These are phyloP conservation scores for Trichoderma hamatum DNA, from an alignment of 2,329 filamentous ascomycete species.

Conservation along the genomic window DNA sequence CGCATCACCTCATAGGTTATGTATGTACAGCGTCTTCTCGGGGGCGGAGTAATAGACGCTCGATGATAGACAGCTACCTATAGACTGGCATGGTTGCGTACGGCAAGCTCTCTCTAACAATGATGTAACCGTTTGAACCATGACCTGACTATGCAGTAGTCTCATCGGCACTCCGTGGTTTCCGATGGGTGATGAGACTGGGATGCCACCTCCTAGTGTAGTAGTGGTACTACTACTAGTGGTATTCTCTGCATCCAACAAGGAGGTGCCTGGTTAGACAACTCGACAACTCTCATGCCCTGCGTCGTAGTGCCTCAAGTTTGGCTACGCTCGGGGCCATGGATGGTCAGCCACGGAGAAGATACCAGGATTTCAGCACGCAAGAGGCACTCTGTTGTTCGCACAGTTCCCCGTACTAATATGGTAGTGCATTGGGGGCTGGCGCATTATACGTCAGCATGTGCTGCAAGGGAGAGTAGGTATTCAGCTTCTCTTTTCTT, in stretches of 20 bases:
- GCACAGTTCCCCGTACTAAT: neutral
- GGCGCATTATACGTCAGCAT: neutral
- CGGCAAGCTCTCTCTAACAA: neutral
- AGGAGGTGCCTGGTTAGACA: slow-evolving; percentile 16
- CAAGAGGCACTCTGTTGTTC: neutral
- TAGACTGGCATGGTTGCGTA: neutral
- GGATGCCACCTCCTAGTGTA: neutral
- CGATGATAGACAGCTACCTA: neutral
- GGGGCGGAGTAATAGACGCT: neutral
- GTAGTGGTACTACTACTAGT: neutral
- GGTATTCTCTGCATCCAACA: neutral
- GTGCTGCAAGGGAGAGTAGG: neutral
- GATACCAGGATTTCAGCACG: neutral
- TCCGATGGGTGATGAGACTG: neutral
- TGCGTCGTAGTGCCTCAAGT: slow-evolving; percentile 9
- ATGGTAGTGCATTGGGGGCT: slow-evolving; percentile 1
- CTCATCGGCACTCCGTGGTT: neutral
- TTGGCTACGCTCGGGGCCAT: slow-evolving; percentile 10
- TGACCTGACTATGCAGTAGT: neutral
- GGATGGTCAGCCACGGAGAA: slow-evolving; percentile 14
- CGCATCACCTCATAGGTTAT: too few species aligned
- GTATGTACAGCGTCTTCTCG: neutral
- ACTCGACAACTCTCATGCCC: neutral
- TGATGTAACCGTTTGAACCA: slow-evolving; percentile 2
- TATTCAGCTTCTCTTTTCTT: slow-evolving; percentile 7